These are phyloP conservation scores for Lagenidium giganteum DNA, from an alignment of 352 stramenopile genomes.

Conservation along the genomic window DNA sequence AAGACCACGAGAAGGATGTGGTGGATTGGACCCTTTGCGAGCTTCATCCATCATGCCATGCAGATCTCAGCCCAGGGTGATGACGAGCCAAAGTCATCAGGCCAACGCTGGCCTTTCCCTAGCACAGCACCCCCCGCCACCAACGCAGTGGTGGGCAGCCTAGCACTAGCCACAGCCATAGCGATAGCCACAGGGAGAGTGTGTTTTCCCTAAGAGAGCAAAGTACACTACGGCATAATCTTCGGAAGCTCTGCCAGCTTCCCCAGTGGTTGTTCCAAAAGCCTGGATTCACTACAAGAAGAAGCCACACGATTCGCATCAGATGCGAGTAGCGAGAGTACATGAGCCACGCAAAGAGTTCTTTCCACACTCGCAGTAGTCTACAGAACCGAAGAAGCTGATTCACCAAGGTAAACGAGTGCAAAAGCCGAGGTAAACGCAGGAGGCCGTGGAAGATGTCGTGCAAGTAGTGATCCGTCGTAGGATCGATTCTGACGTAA, in stretches of 20 bases:
- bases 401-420: constrained; percentile 17
- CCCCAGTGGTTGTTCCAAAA: constrained; percentile 12
- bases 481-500: neutral
- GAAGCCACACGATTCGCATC: constrained; percentile 33
- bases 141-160: too few relatives aligned
- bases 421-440: constrained; percentile 24
- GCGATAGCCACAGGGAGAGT: too few relatives aligned
- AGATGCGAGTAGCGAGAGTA: constrained; percentile 51
- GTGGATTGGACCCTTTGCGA: constrained; percentile 8
- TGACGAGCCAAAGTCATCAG: too few relatives aligned
- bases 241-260: constrained; percentile 4
- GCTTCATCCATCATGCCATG: constrained; percentile 15
- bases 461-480: constrained; percentile 3
- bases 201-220: too few relatives aligned
- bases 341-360: constrained; percentile 32
- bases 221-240: too few relatives aligned
- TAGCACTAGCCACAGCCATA: too few relatives aligned
- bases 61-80: constrained; percentile 5
- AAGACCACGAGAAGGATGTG: constrained; percentile 32
- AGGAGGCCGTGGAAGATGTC: constrained; percentile 20
- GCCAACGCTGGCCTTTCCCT: too few relatives aligned
- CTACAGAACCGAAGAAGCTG: constrained; percentile 12
- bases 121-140: too few relatives aligned
- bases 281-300: constrained; percentile 13
- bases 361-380: constrained; percentile 14